Percentiles rank a stretch among this genome's conserved stretches.
Evolutionary conservation across 1,284 basidiomycete genomes (phyloP).

Genomic region (Irpex lacteus): DNA sequence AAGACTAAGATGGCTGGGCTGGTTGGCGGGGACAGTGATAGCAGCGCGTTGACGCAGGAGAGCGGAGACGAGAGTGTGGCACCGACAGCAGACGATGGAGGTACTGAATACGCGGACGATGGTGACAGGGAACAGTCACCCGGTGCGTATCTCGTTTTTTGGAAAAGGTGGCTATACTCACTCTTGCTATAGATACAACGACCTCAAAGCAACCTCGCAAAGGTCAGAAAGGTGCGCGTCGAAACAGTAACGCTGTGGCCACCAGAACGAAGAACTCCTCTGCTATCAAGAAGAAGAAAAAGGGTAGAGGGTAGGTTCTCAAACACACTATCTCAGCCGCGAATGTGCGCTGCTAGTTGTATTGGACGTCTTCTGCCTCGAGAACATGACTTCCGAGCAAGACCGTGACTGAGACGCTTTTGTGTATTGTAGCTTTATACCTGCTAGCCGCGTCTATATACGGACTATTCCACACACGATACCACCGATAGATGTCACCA

Average conservation of each 20-base stretch:
- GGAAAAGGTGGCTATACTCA: neutral
- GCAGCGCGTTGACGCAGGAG: conserved; percentile 75
- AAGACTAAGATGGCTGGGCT: conserved; percentile 53
- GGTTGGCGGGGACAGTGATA: conserved; percentile 75
- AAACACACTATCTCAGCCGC: no score
- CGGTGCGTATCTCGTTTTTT: conserved; percentile 37
- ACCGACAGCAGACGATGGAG: conserved; percentile 61
- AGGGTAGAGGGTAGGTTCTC: conserved; percentile 3
- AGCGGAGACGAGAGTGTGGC: conserved; percentile 65
- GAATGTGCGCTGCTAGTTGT: no score
- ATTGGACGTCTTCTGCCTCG: no score
- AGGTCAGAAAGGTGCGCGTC: conserved; percentile 4
- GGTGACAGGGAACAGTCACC: conserved; percentile 50
- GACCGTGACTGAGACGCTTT: neutral
- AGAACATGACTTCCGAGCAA: neutral
- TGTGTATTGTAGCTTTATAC: neutral
- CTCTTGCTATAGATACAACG: conserved; percentile 5
- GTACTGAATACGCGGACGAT: conserved; percentile 59
- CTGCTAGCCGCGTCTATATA: neutral
- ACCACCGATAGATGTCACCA: neutral
- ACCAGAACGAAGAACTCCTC: conserved; percentile 3
- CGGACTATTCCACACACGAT: neutral
- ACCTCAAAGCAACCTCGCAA: conserved; percentile 6
- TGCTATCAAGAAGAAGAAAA: conserved; percentile 13
- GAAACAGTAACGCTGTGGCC: conserved; percentile 8